Base-by-base conservation (phyloP, 805 yeast species). In the Kluyveromyces wickerhamii region DNA sequence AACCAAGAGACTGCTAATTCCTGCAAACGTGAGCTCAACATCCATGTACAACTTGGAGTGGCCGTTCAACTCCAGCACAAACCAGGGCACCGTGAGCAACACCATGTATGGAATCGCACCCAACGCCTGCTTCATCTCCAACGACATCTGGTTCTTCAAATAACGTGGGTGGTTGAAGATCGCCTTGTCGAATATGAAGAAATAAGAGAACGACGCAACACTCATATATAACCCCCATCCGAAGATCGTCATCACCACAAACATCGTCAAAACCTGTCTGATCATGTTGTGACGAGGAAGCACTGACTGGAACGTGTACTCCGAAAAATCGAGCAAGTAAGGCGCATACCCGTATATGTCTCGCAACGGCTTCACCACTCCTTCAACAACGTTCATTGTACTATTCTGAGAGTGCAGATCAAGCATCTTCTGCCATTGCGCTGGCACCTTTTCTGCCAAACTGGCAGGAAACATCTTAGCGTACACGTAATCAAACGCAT, bases 91-190 rank as follows among this genome's bases (percentile, higher is more conserved):
- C 0, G 98, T 92, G 45, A 84, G 67, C 20, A 71, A 35, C 14
- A 92, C 92, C 98, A 92, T 92, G 13, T 67, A 56, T 20, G 98
- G 98, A 45, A 92, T 87, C 11, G 96, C 79, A 13, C 80, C 61
- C 40, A 74, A 44, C 0, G 96, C 95, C 54, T 77, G 79, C 43
- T 70, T 63, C 43, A 89, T 82, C 58, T 92, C 98, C 54, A 85
- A 64, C 4, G 72, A 62, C 74, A 92, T 77, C 65, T 92, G 98
- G 63, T 92, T 89, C 59, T 92, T 92, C 61, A 92, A 71, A 60
- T 84, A 89, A 58, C 95, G 74, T 40, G 98, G 98, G 59, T 92
- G 98, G 62, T 89, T 85, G 71, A 89, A 86, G 39, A 86, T 84
- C 36, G 78, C 77, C 54, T 79, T 81, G 61, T 92, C 96, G 56